A percentile compares a stretch with the other conserved stretches of the same genome.
phyloP scores from a whole-genome alignment of 108 stramenopile species.

The Parietichytrium sp. region DNA sequence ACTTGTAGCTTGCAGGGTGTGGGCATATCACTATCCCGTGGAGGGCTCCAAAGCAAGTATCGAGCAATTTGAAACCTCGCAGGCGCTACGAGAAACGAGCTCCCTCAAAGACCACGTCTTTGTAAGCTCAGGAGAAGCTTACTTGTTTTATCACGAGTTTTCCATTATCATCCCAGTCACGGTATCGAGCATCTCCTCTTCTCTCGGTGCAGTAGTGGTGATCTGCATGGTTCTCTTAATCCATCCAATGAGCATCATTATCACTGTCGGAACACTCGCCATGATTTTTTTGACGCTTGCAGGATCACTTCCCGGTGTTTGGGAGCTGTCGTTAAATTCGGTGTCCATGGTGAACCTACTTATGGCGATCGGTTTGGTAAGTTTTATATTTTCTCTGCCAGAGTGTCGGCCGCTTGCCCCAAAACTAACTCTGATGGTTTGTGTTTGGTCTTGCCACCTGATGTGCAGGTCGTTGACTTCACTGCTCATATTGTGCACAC shows the following conservation, averaged over 20 bases:
- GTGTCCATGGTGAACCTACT: slow-evolving; percentile 6
- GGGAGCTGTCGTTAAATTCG: neutral
- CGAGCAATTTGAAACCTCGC: neutral
- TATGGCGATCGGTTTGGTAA: slow-evolving; percentile 24
- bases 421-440: too few relatives aligned
- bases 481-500: neutral
- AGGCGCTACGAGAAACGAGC: neutral
- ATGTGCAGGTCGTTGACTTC: slow-evolving; percentile 38
- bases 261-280: neutral
- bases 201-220: slow-evolving; percentile 5
- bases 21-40: neutral
- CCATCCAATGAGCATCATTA: neutral
- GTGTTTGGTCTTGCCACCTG: too few relatives aligned
- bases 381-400: too few relatives aligned
- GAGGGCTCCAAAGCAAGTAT: neutral
- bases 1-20: neutral
- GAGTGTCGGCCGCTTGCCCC: too few relatives aligned
- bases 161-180: neutral
- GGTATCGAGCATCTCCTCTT: neutral
- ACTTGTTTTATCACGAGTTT: neutral
- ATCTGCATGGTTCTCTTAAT: neutral
- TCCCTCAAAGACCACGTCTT: neutral
- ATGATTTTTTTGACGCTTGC: neutral
- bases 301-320: neutral
- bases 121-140: neutral